Percentiles rank a stretch among this genome's conserved stretches.
Conservation (phyloP, 1,284 basidiomycete genomes). For the Rhodotorula sp. region DNA sequence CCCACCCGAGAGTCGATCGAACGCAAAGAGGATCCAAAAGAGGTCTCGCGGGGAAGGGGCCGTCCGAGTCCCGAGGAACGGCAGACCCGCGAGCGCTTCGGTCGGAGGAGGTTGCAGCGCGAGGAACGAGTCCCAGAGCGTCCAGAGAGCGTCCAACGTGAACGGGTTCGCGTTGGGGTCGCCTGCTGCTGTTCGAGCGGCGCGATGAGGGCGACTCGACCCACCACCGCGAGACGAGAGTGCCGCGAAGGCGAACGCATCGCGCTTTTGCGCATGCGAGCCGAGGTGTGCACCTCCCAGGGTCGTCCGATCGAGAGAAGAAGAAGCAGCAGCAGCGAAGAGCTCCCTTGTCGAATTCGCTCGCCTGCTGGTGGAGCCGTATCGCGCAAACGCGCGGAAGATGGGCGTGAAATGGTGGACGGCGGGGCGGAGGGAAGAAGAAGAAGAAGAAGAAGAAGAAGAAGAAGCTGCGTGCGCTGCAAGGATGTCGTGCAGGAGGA, state of each 20-base stretch:
- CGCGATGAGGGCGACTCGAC: background rate
- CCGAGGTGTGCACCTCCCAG: slow-evolving; percentile 3
- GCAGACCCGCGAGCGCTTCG: background rate
- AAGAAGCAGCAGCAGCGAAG: too few relatives aligned
- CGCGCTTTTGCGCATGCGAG: slow-evolving; percentile 1
- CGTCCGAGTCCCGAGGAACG: slow-evolving; percentile 23
- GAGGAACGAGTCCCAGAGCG: slow-evolving; percentile 32
- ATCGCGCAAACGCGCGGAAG: slow-evolving; percentile 30
- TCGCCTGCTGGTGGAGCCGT: slow-evolving; percentile 8
- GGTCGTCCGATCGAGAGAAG: background rate
- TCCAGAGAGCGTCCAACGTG: slow-evolving; percentile 21
- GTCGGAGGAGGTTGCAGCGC: slow-evolving; percentile 16
- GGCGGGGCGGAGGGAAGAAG: background rate
- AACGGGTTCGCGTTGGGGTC: slow-evolving; percentile 4
- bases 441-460: background rate
- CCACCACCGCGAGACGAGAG: background rate
- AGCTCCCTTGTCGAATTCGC: background rate
- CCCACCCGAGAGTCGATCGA: slow-evolving; percentile 23
- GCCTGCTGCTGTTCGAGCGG: background rate
- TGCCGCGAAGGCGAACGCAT: background rate
- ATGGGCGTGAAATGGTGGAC: slow-evolving; percentile 26
- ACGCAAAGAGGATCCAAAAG: slow-evolving; percentile 36
- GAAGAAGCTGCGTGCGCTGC: background rate
- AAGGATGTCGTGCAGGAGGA: slow-evolving; percentile 16
- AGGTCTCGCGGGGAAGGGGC: slow-evolving; percentile 28